These are phyloP conservation scores for Mucuna pruriens DNA, from an alignment of 306 rosid genomes.

Conservation along the genomic window DNA sequence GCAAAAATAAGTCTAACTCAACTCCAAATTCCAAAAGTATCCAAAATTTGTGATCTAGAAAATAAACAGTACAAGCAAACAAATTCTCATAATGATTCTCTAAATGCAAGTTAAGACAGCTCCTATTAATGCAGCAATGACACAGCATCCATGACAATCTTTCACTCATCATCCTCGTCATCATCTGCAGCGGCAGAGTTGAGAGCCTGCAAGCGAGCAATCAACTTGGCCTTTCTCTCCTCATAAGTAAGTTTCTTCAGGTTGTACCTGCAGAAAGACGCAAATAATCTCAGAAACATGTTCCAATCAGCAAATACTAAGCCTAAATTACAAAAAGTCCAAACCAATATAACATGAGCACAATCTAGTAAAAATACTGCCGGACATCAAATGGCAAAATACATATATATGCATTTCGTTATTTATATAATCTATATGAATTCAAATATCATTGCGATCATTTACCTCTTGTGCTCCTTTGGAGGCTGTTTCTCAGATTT, in stretches of 20 bases:
- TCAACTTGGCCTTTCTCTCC: constrained; percentile 63
- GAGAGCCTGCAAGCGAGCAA: constrained; percentile 62
- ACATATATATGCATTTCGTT: too few species aligned
- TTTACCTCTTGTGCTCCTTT: constrained; percentile 74
- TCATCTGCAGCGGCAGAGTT: constrained; percentile 62
- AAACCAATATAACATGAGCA: too few species aligned
- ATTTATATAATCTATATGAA: too few species aligned
- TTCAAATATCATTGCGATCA: too few species aligned
- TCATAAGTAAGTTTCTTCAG: constrained; percentile 78
- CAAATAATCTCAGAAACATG: background rate
- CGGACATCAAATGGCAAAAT: too few species aligned
- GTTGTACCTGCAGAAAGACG: constrained; percentile 46
- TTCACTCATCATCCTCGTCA: constrained; percentile 53
- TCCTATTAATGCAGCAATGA: background rate
- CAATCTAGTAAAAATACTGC: too few species aligned
- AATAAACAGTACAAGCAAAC: constrained; percentile 2
- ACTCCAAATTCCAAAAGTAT: constrained; percentile 10
- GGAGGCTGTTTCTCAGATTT: constrained; percentile 66
- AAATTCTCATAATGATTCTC: constrained; percentile 21
- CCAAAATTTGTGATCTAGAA: constrained; percentile 23
- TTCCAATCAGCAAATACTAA: background rate
- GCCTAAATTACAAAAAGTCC: too few species aligned
- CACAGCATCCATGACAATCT: background rate
- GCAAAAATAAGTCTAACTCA: background rate
- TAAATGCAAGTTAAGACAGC: background rate